A percentile compares a stretch with the other conserved stretches of the same genome.
phyloP scores from a whole-genome alignment of 129 eudicot genomes.

The Silybum marianum region DNA sequence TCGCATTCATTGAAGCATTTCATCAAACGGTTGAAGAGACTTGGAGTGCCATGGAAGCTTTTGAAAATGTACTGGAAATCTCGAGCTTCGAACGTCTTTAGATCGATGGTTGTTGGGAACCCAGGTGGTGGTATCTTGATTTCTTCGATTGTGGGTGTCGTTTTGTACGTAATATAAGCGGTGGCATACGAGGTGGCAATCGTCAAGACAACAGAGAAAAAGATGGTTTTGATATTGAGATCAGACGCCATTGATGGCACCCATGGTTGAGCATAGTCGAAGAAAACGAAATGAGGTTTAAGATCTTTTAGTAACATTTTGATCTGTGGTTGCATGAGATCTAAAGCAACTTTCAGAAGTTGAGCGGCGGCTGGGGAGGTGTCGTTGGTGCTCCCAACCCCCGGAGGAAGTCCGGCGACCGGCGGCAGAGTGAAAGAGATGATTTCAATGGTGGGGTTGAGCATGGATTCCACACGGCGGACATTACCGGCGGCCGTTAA shows the following conservation, averaged over 20 bases:
- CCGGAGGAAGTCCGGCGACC: conserved; percentile 51
- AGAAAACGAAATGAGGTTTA: conserved; percentile 47
- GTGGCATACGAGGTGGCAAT: conserved; percentile 17
- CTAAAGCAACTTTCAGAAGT: conserved; percentile 60
- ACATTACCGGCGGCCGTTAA: conserved; percentile 46
- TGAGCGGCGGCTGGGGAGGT: conserved; percentile 29
- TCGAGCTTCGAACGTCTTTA: conserved; percentile 41
- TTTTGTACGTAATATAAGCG: too few relatives aligned
- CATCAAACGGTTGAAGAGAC: conserved; percentile 28
- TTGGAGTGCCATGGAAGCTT: conserved; percentile 46
- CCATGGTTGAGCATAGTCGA: conserved; percentile 68
- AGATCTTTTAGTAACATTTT: conserved; percentile 37
- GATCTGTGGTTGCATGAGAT: conserved; percentile 54
- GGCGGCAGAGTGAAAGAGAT: conserved; percentile 50
- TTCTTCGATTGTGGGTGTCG: conserved; percentile 37
- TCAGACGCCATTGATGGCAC: conserved; percentile 39
- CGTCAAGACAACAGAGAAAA: conserved; percentile 42
- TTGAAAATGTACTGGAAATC: conserved; percentile 44
- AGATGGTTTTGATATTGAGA: conserved; percentile 40
- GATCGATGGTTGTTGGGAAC: conserved; percentile 30
- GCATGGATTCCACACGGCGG: conserved; percentile 37
- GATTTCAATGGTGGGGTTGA: conserved; percentile 30
- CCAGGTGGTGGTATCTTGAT: conserved; percentile 40
- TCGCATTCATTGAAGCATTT: conserved; percentile 32
- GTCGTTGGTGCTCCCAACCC: conserved; percentile 50